Evolutionary conservation across 2,329 filamentous ascomycete genomes (phyloP).

Genomic region (Ophiocordyceps unilateralis): DNA sequence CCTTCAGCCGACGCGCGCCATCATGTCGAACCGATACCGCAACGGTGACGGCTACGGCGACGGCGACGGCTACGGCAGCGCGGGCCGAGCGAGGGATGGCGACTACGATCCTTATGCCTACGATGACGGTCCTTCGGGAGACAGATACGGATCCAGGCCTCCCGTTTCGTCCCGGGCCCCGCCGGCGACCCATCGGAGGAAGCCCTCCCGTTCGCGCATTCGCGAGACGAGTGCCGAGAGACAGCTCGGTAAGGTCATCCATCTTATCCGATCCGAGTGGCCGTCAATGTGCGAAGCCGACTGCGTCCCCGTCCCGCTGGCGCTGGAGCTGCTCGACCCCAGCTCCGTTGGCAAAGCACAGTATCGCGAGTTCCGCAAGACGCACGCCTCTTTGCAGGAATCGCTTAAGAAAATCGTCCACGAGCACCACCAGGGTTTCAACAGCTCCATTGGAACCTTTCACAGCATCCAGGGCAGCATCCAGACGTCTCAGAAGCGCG

Average conservation of each 20-base stretch:
- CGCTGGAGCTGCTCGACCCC: constrained; percentile 83
- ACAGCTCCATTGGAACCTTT: constrained; percentile 95
- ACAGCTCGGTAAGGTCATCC: constrained; percentile 48
- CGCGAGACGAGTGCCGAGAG: constrained; percentile 33
- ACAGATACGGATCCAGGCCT: constrained; percentile 22
- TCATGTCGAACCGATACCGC: constrained; percentile 36
- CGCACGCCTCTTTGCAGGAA: constrained; percentile 76
- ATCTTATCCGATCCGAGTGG: constrained; percentile 79
- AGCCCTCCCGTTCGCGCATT: constrained; percentile 18
- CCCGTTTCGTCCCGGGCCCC: constrained; percentile 14
- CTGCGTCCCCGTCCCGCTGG: constrained; percentile 83
- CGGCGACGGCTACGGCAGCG: too few species aligned
- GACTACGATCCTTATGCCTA: constrained; percentile 30
- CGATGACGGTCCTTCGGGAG: constrained; percentile 23
- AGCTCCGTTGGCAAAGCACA: constrained; percentile 86
- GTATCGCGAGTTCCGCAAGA: constrained; percentile 68
- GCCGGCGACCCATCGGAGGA: constrained; percentile 13
- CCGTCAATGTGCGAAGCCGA: constrained; percentile 76
- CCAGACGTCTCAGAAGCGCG: constrained; percentile 69
- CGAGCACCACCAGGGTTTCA: constrained; percentile 97
- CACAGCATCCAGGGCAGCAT: constrained; percentile 97
- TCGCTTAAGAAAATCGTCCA: constrained; percentile 92
- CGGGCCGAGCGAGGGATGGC: constrained; percentile 28
- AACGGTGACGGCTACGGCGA: constrained; percentile 21
- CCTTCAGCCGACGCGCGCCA: too few species aligned